phyloP scores from a whole-genome alignment of 768 basidiomycete species.

The Mrakia gelida region DNA sequence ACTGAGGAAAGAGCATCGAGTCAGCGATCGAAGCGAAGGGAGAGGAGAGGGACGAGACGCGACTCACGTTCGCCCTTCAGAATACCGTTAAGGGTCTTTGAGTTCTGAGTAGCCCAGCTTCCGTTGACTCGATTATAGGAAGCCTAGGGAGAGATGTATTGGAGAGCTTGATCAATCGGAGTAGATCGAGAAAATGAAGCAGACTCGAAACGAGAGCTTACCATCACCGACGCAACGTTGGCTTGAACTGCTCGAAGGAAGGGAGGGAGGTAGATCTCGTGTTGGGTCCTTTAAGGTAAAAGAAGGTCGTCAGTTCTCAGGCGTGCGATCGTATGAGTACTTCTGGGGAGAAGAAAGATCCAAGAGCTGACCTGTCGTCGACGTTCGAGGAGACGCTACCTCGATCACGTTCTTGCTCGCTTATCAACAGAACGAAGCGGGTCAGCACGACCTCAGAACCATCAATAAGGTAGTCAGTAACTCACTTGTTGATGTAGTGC shows the following conservation, averaged over 20 bases:
- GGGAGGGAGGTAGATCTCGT: constrained; percentile 53
- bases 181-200: too few species aligned
- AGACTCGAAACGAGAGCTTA: too few species aligned
- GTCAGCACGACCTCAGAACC: not conserved
- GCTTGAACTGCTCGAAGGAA: constrained; percentile 54
- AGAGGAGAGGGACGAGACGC: not conserved
- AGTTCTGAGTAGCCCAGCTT: constrained; percentile 71
- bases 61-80: constrained; percentile 58
- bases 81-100: constrained; percentile 64
- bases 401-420: constrained; percentile 44
- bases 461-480: constrained; percentile 37
- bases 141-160: too few species aligned
- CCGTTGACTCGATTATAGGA: constrained; percentile 48
- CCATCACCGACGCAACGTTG: constrained; percentile 66
- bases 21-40: not conserved
- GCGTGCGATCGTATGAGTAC: too few species aligned
- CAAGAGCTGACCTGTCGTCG: constrained; percentile 52
- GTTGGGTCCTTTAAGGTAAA: constrained; percentile 53
- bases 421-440: not conserved
- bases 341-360: not conserved
- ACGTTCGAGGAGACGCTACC: constrained; percentile 57
- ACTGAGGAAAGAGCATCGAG: not conserved
- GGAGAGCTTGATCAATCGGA: too few species aligned
- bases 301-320: too few species aligned
- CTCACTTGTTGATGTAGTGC: constrained; percentile 47